These are phyloP conservation scores for Penicillium pulvis DNA, from an alignment of 495 filamentous ascomycete species.

Conservation along the genomic window DNA sequence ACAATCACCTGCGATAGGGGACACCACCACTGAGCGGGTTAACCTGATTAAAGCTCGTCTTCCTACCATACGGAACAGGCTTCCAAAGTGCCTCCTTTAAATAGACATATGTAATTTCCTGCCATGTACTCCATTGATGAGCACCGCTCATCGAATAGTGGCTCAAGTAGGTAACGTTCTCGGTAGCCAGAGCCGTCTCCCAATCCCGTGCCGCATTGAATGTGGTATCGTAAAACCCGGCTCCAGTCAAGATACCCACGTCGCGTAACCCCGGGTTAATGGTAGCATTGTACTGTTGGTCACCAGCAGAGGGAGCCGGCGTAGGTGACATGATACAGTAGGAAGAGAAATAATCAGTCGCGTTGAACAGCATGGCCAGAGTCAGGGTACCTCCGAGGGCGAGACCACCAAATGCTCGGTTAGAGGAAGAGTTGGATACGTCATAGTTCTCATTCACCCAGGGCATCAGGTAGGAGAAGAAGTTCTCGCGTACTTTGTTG, in stretches of 20 bases:
- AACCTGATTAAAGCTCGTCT: not conserved
- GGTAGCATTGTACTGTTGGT: not conserved
- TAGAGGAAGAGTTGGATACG: not conserved
- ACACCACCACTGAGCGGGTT: not conserved
- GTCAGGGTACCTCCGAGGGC: not conserved
- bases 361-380: not conserved
- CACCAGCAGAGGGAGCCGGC: not conserved
- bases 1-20: not conserved
- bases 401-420: not conserved
- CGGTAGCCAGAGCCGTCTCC: not conserved
- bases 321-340: constrained; percentile 6
- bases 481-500: too few species aligned
- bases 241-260: not conserved
- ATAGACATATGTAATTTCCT: not conserved
- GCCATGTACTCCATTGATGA: constrained; percentile 2
- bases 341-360: constrained; percentile 1
- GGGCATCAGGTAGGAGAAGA: too few species aligned
- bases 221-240: not conserved
- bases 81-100: not conserved
- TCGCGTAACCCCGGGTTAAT: not conserved
- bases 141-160: constrained; percentile 1
- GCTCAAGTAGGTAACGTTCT: not conserved
- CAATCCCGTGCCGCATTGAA: not conserved
- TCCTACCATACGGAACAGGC: constrained; percentile 2
- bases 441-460: too few species aligned